Base-by-base conservation (phyloP, 2,329 filamentous ascomycete species). In the Fusarium mangiferae region DNA sequence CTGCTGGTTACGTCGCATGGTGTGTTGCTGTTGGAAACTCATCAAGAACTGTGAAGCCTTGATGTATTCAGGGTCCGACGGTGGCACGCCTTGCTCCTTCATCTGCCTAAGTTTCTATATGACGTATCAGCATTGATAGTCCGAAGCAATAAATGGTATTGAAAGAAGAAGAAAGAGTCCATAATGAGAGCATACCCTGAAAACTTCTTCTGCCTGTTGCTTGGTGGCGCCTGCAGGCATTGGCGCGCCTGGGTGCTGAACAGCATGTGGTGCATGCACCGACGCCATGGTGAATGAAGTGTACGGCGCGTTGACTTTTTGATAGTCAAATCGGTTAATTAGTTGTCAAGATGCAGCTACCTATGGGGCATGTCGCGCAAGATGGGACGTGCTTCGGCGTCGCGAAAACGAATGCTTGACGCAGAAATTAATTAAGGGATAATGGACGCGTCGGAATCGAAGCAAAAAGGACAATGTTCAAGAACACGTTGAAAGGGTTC, bases 11-110 rank as follows among this genome's bases (percentile, higher is more conserved):
- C 84, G 84, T 69, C 88, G 87, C 79, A 88, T 86, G 63, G 88
- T 86, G 72, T 90, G 89, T 76, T 91, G 89, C 72, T 90, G 89
- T 75, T 94, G 92, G 62, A 98, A 89, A 76, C 88, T 90, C 42
- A 89, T 82, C 71, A 98, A 88, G 69, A 97, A 91, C 70, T 93
- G 90, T 61, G 94, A 92, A 38, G 91, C 90, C 83, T 96, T 97
- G 78, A 96, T 88, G 79, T 92, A 95, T 81, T 98, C 95, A 51
- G 96, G 96, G 79, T 98, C 95, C 64, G 89, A 92, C 64, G 91
- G 88, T 45, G 94, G 90, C 30, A 97, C 92, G 76, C 95, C 95
- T 78, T 92, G 89, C 63, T 93, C 90, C 83, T 96, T 96, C 93
- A 98, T 95, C 82, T 94, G 90, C 80, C 93, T 92, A 75, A 93